Evolutionary conservation across 2,329 filamentous ascomycete species (phyloP).

Genomic region (Venturia aucupariae): DNA sequence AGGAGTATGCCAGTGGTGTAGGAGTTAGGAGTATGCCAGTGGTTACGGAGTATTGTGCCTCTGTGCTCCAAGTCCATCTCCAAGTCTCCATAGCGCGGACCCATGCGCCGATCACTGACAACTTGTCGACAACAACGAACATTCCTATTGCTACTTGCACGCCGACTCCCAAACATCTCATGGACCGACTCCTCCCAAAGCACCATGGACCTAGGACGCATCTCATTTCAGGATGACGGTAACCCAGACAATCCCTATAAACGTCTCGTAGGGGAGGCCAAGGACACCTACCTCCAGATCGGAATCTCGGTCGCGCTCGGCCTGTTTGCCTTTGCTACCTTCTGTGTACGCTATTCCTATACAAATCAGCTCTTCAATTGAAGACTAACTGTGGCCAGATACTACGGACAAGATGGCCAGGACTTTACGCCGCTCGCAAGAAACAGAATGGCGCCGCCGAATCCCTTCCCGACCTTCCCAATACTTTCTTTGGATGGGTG

Average conservation of each 20-base stretch:
- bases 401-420: conserved; percentile 82
- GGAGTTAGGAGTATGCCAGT: no score
- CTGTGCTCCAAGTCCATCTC: no score
- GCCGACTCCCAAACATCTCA: not conserved
- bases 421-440: conserved; percentile 82
- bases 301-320: conserved; percentile 64
- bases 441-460: conserved; percentile 58
- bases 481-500: conserved; percentile 89
- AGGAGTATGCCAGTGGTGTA: no score
- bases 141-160: not conserved
- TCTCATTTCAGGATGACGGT: not conserved
- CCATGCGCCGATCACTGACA: not conserved
- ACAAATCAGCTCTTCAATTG: not conserved
- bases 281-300: conserved; percentile 52
- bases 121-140: not conserved
- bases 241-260: not conserved
- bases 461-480: conserved; percentile 66
- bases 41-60: no score
- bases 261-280: conserved; percentile 22
- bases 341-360: conserved; percentile 53
- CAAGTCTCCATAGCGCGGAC: no score
- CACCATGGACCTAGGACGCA: not conserved
- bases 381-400: conserved; percentile 44
- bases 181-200: not conserved
- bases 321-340: conserved; percentile 60